Base-by-base conservation (phyloP, 2,329 filamentous ascomycete species). In the Sclerotinia spermophila region DNA sequence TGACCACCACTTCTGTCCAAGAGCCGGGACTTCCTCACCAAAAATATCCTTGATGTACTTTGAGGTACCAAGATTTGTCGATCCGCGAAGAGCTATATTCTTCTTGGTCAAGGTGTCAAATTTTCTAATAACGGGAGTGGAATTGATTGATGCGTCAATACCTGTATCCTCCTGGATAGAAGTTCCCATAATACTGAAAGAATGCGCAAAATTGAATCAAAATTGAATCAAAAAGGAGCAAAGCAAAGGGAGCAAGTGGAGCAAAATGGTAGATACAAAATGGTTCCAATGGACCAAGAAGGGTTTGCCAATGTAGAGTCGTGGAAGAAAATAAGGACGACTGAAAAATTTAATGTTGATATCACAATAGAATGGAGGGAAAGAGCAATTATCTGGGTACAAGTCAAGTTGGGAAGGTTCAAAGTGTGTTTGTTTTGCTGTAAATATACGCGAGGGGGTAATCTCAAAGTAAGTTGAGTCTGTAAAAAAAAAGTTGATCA, bases 181-280 rank as follows among this genome's bases (percentile, higher is more conserved):
- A 67, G 66, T 42, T 67, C 76, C 75, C 77, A 79, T 79, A 71
- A 73, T 78, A 69, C n/a, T 53, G 15, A 27, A 27, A 51, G 27
- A 24, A 30, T 5, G 62, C 24, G 5, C 42, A 40, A 64, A 21
- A 55, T 48, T 30, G 61, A 40, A 65, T 59, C 56, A 68, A 68
- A 62, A 61, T 44, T 35, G 58, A 38, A 65, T 59, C 68, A 69
- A 69, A 60, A 60, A 45, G 30, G 30, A 64, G 61, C 61, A 51
- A 44, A 59, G 53, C 65, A 59, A 69, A 64, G 27, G 45, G 40
- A 55, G 59, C 68, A 65, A 69, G 55, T 73, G 56, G 48, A 73
- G 71, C 74, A 74, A 78, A 78, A 53, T 76, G 71, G 72, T 73
- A 73, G 74, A 78, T 77, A 77, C 76, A 79, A 79, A 77, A 76